Conservation (phyloP, 495 filamentous ascomycete genomes). For the Podospora pseudoanserina region DNA sequence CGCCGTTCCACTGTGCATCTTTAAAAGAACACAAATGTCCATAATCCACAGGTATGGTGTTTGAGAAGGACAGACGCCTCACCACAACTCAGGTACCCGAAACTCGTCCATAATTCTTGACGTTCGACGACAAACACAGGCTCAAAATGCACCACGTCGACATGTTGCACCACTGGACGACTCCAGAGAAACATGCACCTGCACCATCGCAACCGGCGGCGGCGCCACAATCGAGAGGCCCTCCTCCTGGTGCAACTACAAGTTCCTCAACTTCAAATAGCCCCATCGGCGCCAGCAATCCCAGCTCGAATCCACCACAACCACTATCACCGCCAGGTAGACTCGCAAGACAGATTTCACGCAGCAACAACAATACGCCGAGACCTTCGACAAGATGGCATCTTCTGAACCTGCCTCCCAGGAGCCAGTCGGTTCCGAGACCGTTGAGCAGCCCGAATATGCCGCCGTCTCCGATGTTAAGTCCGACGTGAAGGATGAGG, state of each 20-base stretch:
- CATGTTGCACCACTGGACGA: conserved; percentile 17
- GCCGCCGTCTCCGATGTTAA: conserved; percentile 25
- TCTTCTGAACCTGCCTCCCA: conserved; percentile 21
- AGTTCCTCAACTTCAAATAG: neutral
- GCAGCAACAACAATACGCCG: neutral
- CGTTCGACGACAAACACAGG: neutral
- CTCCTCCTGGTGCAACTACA: neutral
- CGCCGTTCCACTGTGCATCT: neutral
- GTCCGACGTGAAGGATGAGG: conserved; percentile 28
- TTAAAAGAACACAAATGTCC: neutral
- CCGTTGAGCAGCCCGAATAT: conserved; percentile 23
- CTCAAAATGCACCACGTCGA: conserved; percentile 16
- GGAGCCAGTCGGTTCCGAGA: conserved; percentile 24
- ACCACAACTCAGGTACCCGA: neutral
- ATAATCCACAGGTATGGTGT: neutral
- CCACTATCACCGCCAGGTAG: neutral
- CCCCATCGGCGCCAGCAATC: neutral
- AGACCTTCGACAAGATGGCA: neutral
- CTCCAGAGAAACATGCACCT: neutral
- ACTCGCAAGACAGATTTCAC: neutral
- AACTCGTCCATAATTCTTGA: too few species aligned
- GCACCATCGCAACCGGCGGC: neutral
- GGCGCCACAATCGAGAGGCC: neutral
- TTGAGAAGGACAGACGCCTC: neutral
- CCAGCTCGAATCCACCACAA: neutral